Base-by-base conservation (phyloP, 192 early-diverging fungal genomes). In the Mortierella claussenii region DNA sequence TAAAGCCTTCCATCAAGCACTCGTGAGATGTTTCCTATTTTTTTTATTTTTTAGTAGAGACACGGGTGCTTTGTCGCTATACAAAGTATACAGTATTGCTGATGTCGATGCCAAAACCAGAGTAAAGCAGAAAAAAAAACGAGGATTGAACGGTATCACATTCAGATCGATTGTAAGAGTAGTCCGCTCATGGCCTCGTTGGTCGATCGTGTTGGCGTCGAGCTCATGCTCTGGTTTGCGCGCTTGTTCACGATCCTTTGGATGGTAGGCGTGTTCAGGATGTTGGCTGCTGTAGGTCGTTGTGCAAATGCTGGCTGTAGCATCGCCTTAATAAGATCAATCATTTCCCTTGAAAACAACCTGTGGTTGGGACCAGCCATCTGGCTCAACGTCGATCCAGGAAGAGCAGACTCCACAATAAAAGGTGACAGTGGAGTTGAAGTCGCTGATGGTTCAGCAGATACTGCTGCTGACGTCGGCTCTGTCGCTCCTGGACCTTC, bases 171-270 rank as follows among this genome's bases (percentile, higher is more conserved):
- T 53, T 76, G 73, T 18, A 76, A 46, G 4, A 76, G 45, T 1
- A 76, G 58, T 1, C 73, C 73, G 2, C 45, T 49, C 73, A 76
- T 76, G 21, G 73, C 73, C n/a, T 65, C 64, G n/a, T 76, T 65
- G 4, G 40, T 18, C 6, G 61, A 51, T 9, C 45, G 18, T 9
- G 51, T 59, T 9, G 33, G 21, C 8, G 55, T 59, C 10, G 33
- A 52, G 40, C 46, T 52, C n/a, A n/a, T n/a, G 28, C 26, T 3
- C 20, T 55, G 47, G n/a, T 61, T 59, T 8, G 21, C 54, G 0
- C 59, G 40, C 37, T 30, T 47, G 9, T 8, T 17, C 34, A 67
- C 10, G 34, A 76, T 57, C 34, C 31, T 4, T 21, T 67, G 57
- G 46, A 76, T 57, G 0, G 30, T 42, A 1, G 48, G 52, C 0